phyloP scores from a whole-genome alignment of 306 rosid species.

The Gillenia trifoliata region DNA sequence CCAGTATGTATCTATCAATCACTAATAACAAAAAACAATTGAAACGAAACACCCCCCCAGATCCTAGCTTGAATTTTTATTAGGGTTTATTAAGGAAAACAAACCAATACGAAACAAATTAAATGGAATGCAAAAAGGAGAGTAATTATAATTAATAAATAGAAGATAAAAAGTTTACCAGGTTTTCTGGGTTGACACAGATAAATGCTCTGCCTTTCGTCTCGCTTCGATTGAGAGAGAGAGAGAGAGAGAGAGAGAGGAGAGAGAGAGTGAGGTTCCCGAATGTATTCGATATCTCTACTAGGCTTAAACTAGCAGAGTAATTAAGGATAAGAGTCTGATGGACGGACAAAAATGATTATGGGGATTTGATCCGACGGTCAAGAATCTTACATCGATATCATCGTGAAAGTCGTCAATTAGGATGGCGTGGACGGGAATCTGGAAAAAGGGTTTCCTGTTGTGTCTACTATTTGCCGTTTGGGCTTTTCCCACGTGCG shows the following conservation, averaged over 20 bases:
- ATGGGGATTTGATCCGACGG: constrained; percentile 37
- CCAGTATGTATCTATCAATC: neutral
- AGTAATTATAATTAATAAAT: constrained; percentile 5
- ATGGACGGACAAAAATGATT: constrained; percentile 24
- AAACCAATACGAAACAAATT: neutral
- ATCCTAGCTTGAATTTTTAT: constrained; percentile 22
- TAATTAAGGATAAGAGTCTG: constrained; percentile 41
- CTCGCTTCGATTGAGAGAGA: constrained; percentile 18
- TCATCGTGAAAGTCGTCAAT: constrained; percentile 32
- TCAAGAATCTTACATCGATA: constrained; percentile 3
- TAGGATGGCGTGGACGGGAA: constrained; percentile 31
- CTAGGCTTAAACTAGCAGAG: neutral
- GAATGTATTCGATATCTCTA: neutral
- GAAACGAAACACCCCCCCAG: neutral
- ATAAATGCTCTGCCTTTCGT: constrained; percentile 11
- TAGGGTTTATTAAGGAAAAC: constrained; percentile 38
- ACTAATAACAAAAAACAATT: neutral
- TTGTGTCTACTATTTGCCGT: neutral
- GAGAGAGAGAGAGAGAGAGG: constrained; percentile 19
- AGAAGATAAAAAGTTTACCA: constrained; percentile 41
- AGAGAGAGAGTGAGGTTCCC: constrained; percentile 12
- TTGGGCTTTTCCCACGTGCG: neutral
- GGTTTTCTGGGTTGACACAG: constrained; percentile 19
- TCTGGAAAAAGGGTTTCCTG: constrained; percentile 11
- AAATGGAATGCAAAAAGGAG: too few relatives aligned